phyloP scores from a whole-genome alignment of 2,329 filamentous ascomycete species.

The Coniochaeta ligniaria region DNA sequence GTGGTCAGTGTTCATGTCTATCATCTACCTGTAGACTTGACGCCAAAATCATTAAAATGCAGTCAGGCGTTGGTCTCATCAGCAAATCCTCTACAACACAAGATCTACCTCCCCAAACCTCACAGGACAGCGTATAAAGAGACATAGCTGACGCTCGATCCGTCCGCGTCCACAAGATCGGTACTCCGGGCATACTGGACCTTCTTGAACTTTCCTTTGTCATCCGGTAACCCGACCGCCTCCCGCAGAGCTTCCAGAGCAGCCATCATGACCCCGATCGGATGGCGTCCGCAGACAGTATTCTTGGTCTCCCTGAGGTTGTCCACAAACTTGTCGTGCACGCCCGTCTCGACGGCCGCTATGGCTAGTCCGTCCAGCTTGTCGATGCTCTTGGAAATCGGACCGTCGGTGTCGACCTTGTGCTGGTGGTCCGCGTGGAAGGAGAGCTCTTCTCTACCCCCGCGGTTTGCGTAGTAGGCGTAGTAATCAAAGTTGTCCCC shows the following conservation, averaged over 20 bases:
- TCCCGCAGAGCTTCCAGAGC: constrained; percentile 61
- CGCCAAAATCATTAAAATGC: too few relatives aligned
- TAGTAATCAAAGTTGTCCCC: constrained; percentile 77
- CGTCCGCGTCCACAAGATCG: constrained; percentile 56
- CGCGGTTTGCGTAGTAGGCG: constrained; percentile 56
- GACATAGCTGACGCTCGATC: constrained; percentile 92
- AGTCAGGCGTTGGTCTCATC: too few relatives aligned
- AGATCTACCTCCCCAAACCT: constrained; percentile 2
- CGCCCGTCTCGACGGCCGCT: constrained; percentile 72
- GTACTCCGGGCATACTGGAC: constrained; percentile 83
- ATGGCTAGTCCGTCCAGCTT: constrained; percentile 76
- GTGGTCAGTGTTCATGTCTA: too few relatives aligned
- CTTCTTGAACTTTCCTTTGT: constrained; percentile 61
- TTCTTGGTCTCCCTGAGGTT: constrained; percentile 70
- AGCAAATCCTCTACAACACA: background rate
- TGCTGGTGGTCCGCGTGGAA: constrained; percentile 15
- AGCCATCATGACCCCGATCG: constrained; percentile 89
- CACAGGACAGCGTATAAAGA: constrained; percentile 79
- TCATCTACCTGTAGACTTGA: background rate
- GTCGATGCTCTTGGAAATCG: constrained; percentile 79
- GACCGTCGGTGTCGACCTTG: constrained; percentile 3
- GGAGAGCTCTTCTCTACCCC: constrained; percentile 30
- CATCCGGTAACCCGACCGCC: constrained; percentile 22
- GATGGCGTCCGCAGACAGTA: constrained; percentile 90
- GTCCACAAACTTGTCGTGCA: constrained; percentile 61